These are phyloP conservation scores for Mortierella sp. DNA, from an alignment of 371 early-diverging fungal species.

Conservation along the genomic window DNA sequence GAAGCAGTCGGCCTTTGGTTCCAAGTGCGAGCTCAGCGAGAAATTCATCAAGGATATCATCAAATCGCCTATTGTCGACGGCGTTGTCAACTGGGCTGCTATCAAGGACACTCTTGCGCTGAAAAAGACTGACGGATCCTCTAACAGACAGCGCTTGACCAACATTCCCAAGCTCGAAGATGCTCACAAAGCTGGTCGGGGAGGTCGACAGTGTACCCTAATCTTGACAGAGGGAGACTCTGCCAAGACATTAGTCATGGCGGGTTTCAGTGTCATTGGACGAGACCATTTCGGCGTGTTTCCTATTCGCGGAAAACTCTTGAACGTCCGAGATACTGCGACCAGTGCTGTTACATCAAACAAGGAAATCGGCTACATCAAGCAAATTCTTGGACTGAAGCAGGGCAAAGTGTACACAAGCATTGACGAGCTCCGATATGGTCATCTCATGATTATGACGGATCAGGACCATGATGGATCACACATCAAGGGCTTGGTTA, in stretches of 20 bases:
- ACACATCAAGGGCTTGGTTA: conserved; percentile 99
- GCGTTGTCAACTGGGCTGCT: conserved; percentile 81
- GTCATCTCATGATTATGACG: conserved; percentile 99
- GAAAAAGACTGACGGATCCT: conserved; percentile 94
- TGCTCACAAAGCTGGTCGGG: conserved; percentile 95
- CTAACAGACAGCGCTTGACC: conserved; percentile 74
- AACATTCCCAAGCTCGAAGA: conserved; percentile 98
- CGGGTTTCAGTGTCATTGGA: conserved; percentile 95
- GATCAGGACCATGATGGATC: conserved; percentile 99
- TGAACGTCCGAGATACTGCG: conserved; percentile 98
- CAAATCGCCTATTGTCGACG: conserved; percentile 91
- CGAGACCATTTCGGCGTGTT: conserved; percentile 98
- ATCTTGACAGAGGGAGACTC: conserved; percentile 99
- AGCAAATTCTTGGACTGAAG: conserved; percentile 98
- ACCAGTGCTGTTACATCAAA: conserved; percentile 86
- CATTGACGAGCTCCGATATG: conserved; percentile 91
- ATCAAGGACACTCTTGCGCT: conserved; percentile 89
- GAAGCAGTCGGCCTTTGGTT: conserved; percentile 87
- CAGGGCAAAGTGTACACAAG: conserved; percentile 88
- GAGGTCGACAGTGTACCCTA: conserved; percentile 91
- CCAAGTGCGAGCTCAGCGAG: conserved; percentile 83
- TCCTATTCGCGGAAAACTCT: conserved; percentile 98
- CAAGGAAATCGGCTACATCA: conserved; percentile 92
- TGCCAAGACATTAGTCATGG: conserved; percentile 97
- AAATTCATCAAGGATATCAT: conserved; percentile 86